Conservation (phyloP, 2,329 filamentous ascomycete species). For the Ustulina deusta region DNA sequence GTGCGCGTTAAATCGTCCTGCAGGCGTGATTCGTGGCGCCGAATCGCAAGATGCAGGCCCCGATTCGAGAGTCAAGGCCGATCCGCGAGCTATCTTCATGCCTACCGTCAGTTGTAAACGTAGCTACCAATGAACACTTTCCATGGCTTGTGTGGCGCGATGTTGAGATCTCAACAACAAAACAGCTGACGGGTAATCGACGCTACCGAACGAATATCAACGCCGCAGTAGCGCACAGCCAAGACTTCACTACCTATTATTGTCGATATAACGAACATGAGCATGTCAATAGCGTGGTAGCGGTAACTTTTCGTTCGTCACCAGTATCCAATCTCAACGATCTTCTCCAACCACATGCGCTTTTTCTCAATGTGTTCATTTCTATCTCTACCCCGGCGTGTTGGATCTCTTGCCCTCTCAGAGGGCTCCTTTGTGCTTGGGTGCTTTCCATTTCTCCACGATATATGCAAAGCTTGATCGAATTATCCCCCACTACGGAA, state of each 20-base stretch:
- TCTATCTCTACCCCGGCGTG: constrained; percentile 5
- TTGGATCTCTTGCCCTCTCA: neutral
- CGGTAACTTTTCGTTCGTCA: neutral
- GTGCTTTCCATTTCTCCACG: neutral
- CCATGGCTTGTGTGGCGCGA: neutral
- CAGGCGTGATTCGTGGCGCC: neutral
- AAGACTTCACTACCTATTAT: neutral
- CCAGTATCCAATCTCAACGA: neutral
- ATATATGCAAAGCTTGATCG: neutral
- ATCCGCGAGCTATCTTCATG: neutral
- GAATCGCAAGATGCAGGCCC: neutral
- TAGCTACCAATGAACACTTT: neutral
- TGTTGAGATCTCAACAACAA: neutral
- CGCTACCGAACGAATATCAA: neutral
- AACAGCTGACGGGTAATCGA: neutral
- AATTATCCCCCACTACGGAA: neutral
- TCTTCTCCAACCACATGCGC: neutral
- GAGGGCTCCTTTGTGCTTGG: neutral
- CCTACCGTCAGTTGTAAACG: neutral
- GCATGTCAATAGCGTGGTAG: neutral
- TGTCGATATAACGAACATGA: neutral
- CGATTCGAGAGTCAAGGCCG: neutral
- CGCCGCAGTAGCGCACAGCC: neutral
- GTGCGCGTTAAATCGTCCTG: neutral
- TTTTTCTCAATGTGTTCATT: neutral